Percentiles rank a stretch among this genome's conserved stretches.
phyloP scores from a whole-genome alignment of 2,329 filamentous ascomycete species.

The Chrysosphaeria jannelii region DNA sequence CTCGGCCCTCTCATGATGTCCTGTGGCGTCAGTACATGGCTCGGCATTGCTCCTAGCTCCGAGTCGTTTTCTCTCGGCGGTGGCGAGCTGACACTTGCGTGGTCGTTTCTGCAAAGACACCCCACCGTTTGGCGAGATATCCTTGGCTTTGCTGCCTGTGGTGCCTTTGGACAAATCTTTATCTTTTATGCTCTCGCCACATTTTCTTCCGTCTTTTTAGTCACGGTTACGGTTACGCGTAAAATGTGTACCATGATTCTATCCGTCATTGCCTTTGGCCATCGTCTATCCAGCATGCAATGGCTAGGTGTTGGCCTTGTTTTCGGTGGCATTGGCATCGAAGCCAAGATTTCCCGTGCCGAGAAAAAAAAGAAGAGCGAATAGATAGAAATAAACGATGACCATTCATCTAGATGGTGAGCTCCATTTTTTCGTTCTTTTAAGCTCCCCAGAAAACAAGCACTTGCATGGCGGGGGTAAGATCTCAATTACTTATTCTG shows the following conservation, averaged over 20 bases:
- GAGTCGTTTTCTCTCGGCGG: conserved; percentile 12
- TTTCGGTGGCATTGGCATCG: conserved; percentile 82
- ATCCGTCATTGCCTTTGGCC: conserved; percentile 82
- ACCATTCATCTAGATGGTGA: background rate
- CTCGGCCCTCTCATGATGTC: conserved; percentile 51
- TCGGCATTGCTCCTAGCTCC: conserved; percentile 18
- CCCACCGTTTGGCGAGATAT: conserved; percentile 68
- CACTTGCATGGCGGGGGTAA: no score
- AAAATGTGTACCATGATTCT: conserved; percentile 99
- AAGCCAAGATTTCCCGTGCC: conserved; percentile 48
- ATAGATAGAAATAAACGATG: conserved; percentile 7
- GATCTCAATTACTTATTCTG: no score
- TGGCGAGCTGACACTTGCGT: conserved; percentile 52
- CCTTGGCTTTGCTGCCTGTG: conserved; percentile 65
- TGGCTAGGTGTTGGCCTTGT: conserved; percentile 80
- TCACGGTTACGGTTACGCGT: conserved; percentile 86
- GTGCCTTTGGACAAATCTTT: conserved; percentile 82
- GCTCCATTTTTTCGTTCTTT: no score
- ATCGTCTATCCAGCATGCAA: conserved; percentile 62
- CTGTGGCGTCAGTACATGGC: conserved; percentile 27
- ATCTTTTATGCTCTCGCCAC: conserved; percentile 89
- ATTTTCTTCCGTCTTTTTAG: conserved; percentile 72
- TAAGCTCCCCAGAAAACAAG: background rate
- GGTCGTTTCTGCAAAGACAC: conserved; percentile 52
- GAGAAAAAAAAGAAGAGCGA: conserved; percentile 73